These are phyloP conservation scores for Alternaria sp. DNA, from an alignment of 2,329 filamentous ascomycete genomes.

Conservation along the genomic window DNA sequence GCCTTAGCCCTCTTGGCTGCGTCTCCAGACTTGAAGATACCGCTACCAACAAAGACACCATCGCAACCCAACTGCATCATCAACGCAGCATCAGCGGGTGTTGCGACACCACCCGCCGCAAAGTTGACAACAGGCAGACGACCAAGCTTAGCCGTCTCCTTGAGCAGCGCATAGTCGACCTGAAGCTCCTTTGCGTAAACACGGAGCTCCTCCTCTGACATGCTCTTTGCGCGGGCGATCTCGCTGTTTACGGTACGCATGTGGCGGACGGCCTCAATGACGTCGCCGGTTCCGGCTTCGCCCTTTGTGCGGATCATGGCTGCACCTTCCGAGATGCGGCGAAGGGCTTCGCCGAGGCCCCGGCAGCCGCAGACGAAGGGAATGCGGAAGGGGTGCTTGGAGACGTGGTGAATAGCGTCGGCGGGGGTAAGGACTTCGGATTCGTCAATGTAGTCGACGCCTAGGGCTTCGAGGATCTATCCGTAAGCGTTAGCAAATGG, in stretches of 20 bases:
- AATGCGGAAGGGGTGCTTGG: conserved; percentile 81
- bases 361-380: conserved; percentile 98
- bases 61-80: conserved; percentile 99
- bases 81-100: conserved; percentile 92
- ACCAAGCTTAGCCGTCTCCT: conserved; percentile 86
- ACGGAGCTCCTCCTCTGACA: conserved; percentile 77
- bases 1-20: conserved; percentile 89
- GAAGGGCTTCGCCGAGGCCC: conserved; percentile 90
- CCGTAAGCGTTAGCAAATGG: neutral
- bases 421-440: conserved; percentile 97
- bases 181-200: conserved; percentile 83
- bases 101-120: conserved; percentile 98
- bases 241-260: conserved; percentile 89
- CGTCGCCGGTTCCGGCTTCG: conserved; percentile 95
- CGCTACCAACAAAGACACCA: conserved; percentile 94
- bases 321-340: conserved; percentile 90
- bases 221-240: conserved; percentile 74
- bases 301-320: conserved; percentile 99
- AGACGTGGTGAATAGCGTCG: conserved; percentile 89
- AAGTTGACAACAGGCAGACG: conserved; percentile 97
- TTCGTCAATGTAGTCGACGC: conserved; percentile 98
- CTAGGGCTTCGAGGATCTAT: conserved; percentile 91
- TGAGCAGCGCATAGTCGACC: conserved; percentile 79
- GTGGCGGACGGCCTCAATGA: conserved; percentile 95
- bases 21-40: conserved; percentile 97